Evolutionary conservation across 1,284 basidiomycete genomes (phyloP).

Genomic region (Cryptococcus sp.): DNA sequence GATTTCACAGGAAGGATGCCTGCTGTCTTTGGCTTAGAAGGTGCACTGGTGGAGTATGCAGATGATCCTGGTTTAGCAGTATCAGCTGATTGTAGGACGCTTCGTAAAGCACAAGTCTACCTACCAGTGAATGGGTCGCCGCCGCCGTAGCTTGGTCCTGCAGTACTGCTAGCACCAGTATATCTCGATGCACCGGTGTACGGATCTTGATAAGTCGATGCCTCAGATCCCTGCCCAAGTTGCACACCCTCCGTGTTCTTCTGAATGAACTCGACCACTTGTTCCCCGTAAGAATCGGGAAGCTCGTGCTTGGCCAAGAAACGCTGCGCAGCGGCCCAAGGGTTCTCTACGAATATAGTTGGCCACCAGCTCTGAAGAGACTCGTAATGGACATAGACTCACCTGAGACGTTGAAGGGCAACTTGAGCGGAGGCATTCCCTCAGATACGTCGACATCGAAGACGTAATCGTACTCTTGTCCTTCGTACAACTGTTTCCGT

Average conservation of each 20-base stretch:
- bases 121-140: constrained; percentile 23
- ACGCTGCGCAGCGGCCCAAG: constrained; percentile 82
- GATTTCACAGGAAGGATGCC: constrained; percentile 51
- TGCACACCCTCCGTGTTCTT: constrained; percentile 78
- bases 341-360: constrained; percentile 68
- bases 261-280: constrained; percentile 92
- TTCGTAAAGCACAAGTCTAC: background rate
- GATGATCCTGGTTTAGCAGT: constrained; percentile 28
- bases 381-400: constrained; percentile 29
- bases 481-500: constrained; percentile 83
- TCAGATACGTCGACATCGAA: constrained; percentile 97
- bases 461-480: constrained; percentile 97
- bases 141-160: constrained; percentile 21
- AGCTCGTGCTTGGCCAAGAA: constrained; percentile 86
- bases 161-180: constrained; percentile 32
- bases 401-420: constrained; percentile 91
- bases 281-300: constrained; percentile 77
- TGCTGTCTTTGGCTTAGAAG: constrained; percentile 40
- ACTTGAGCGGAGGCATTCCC: constrained; percentile 86
- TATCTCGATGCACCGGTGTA: constrained; percentile 79
- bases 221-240: constrained; percentile 51
- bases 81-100: background rate
- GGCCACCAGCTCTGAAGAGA: constrained; percentile 1
- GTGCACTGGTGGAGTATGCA: constrained; percentile 35
- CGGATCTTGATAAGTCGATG: constrained; percentile 75